phyloP scores from a whole-genome alignment of 352 stramenopile genomes.

The Pythium brassicae region DNA sequence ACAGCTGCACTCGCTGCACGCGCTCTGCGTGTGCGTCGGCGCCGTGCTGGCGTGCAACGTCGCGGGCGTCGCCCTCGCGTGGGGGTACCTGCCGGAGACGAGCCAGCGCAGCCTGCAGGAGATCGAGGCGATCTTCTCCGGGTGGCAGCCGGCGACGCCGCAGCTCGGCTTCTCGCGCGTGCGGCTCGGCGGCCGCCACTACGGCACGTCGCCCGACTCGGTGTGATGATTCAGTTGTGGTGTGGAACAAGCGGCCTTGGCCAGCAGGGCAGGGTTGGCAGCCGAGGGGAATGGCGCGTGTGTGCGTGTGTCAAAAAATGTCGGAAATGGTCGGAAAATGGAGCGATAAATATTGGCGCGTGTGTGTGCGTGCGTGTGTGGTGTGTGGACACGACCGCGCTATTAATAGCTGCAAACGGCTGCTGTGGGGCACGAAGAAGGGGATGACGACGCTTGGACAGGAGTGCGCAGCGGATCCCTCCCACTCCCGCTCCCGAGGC shows the following conservation, averaged over 20 bases:
- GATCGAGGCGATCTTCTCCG: constrained; percentile 72
- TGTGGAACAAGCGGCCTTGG: too few species aligned
- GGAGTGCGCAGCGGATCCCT: neutral
- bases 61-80: constrained; percentile 37
- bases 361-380: neutral
- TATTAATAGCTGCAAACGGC: neutral
- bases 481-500: neutral
- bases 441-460: too few species aligned
- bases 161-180: constrained; percentile 44
- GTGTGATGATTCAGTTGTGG: too few species aligned
- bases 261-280: too few species aligned
- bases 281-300: too few species aligned
- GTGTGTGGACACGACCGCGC: too few species aligned
- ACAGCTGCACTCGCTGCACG: constrained; percentile 24
- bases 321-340: neutral
- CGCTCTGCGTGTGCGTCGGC: constrained; percentile 31
- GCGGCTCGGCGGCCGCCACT: constrained; percentile 27
- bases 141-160: constrained; percentile 71
- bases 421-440: neutral
- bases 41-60: constrained; percentile 49
- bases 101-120: constrained; percentile 72
- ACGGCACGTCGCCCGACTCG: constrained; percentile 13
- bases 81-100: constrained; percentile 73
- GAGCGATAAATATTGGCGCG: neutral
- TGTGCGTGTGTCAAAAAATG: neutral